These are phyloP conservation scores for Ophiostoma sp. DNA, from an alignment of 2,329 filamentous ascomycete species.

Conservation along the genomic window DNA sequence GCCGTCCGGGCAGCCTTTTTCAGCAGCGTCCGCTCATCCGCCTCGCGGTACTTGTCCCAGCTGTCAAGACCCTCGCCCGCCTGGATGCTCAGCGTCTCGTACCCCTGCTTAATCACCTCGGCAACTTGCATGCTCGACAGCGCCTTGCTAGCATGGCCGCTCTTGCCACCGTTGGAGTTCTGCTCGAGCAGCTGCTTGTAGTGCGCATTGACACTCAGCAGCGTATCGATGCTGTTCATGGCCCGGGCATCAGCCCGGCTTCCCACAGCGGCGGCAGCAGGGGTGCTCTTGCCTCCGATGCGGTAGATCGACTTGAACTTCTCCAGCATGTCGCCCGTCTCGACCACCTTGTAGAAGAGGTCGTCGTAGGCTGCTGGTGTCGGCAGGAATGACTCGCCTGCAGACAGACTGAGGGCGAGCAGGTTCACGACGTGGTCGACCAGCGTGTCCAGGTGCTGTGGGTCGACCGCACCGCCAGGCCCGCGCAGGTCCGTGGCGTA, in stretches of 20 bases:
- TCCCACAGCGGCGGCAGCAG: slow-evolving; percentile 30
- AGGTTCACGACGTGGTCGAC: slow-evolving; percentile 76
- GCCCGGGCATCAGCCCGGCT: slow-evolving; percentile 33
- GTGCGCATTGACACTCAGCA: slow-evolving; percentile 76
- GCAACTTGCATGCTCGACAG: slow-evolving; percentile 73
- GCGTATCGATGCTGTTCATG: slow-evolving; percentile 70
- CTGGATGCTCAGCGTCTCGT: slow-evolving; percentile 89
- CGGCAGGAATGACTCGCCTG: slow-evolving; percentile 85
- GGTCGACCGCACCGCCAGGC: slow-evolving; percentile 31
- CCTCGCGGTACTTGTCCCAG: slow-evolving; percentile 83
- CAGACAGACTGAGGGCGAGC: slow-evolving; percentile 75
- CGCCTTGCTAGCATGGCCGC: slow-evolving; percentile 29
- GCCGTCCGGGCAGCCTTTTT: slow-evolving; percentile 82
- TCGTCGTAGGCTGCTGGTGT: slow-evolving; percentile 87
- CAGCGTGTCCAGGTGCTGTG: slow-evolving; percentile 65
- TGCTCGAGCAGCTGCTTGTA: slow-evolving; percentile 77
- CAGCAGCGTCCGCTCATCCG: slow-evolving; percentile 73
- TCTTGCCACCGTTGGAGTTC: slow-evolving; percentile 38
- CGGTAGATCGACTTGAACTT: slow-evolving; percentile 78
- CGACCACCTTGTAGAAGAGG: slow-evolving; percentile 96
- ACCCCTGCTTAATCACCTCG: slow-evolving; percentile 90
- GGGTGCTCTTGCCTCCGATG: slow-evolving; percentile 34
- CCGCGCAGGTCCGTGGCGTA: slow-evolving; percentile 71
- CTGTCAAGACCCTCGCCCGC: slow-evolving; percentile 78
- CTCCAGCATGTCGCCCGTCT: slow-evolving; percentile 74